Conservation (phyloP, 2,329 filamentous ascomycete species). For the Aspergillus carbonarius region DNA sequence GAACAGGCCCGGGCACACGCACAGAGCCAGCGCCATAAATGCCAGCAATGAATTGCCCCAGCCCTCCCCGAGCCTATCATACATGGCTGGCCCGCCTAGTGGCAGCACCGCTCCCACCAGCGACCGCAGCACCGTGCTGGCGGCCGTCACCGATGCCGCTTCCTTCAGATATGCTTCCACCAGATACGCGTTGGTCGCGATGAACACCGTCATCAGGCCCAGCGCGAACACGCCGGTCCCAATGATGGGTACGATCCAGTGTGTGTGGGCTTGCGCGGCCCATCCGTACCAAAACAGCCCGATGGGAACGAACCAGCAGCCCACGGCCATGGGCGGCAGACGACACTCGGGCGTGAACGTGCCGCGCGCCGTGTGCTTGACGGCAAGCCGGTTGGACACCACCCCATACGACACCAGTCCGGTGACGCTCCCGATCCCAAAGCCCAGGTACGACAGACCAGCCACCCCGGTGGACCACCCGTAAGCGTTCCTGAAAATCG, state of each 20-base stretch:
- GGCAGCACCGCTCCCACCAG: constrained; percentile 59
- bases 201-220: constrained; percentile 37
- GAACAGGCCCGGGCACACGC: constrained; percentile 44
- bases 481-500: constrained; percentile 49
- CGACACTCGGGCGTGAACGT: constrained; percentile 44
- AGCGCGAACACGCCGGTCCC: constrained; percentile 46
- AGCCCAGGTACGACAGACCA: constrained; percentile 48
- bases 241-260: constrained; percentile 60
- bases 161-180: constrained; percentile 62
- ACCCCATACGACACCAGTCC: constrained; percentile 34
- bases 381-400: constrained; percentile 22
- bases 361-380: constrained; percentile 25
- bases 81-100: constrained; percentile 59
- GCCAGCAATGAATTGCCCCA: constrained; percentile 59
- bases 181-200: constrained; percentile 62
- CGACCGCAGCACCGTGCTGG: constrained; percentile 34
- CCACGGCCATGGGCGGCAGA: constrained; percentile 54
- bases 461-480: constrained; percentile 42
- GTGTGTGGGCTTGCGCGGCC: constrained; percentile 49
- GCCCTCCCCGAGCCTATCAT: constrained; percentile 56
- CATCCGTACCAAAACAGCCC: constrained; percentile 45
- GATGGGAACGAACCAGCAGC: constrained; percentile 51
- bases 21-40: constrained; percentile 50
- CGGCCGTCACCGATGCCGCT: constrained; percentile 64
- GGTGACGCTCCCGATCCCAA: constrained; percentile 40